Evolutionary conservation across 2,329 filamentous ascomycete species (phyloP).

Genomic region (Aspergillus thermomutatus): DNA sequence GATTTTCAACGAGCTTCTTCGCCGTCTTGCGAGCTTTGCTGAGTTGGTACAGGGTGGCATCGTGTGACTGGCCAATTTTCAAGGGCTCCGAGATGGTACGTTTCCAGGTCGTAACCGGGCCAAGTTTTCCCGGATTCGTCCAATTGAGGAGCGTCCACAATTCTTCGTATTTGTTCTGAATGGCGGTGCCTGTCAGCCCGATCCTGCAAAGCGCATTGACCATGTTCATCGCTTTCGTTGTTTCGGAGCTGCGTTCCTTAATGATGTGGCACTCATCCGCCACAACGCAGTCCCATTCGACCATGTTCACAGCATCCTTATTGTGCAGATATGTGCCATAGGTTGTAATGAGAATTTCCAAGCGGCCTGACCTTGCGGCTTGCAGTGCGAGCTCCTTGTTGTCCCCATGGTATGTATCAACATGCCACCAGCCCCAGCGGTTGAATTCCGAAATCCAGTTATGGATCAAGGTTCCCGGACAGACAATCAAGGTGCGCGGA

Average conservation of each 20-base stretch:
- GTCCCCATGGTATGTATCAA: slow-evolving; percentile 76
- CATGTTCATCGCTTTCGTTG: slow-evolving; percentile 81
- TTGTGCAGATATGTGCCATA: slow-evolving; percentile 83
- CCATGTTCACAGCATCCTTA: slow-evolving; percentile 71
- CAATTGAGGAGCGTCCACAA: slow-evolving; percentile 95
- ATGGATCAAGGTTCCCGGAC: slow-evolving; percentile 79
- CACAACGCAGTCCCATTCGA: slow-evolving; percentile 90
- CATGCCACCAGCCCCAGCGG: slow-evolving; percentile 95
- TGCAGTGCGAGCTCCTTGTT: slow-evolving; percentile 67
- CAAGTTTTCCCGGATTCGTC: slow-evolving; percentile 78
- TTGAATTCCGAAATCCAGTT: slow-evolving; percentile 88
- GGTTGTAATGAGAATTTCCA: slow-evolving; percentile 92
- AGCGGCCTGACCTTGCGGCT: slow-evolving; percentile 68
- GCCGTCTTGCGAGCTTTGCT: slow-evolving; percentile 78
- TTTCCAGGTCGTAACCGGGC: slow-evolving; percentile 72
- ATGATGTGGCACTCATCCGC: slow-evolving; percentile 91
- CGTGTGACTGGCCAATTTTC: slow-evolving; percentile 85
- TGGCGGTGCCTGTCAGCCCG: slow-evolving; percentile 89
- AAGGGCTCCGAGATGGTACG: slow-evolving; percentile 73
- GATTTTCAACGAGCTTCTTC: slow-evolving; percentile 76
- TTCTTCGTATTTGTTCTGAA: slow-evolving; percentile 97
- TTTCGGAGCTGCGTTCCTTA: slow-evolving; percentile 74
- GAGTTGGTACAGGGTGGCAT: slow-evolving; percentile 79
- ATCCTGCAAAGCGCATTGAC: slow-evolving; percentile 90
- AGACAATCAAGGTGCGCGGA: slow-evolving; percentile 77